Evolutionary conservation across 1,284 basidiomycete species (phyloP), one percentile per base, ranked within the genome.

Genomic region (Ustilago loliicola): DNA sequence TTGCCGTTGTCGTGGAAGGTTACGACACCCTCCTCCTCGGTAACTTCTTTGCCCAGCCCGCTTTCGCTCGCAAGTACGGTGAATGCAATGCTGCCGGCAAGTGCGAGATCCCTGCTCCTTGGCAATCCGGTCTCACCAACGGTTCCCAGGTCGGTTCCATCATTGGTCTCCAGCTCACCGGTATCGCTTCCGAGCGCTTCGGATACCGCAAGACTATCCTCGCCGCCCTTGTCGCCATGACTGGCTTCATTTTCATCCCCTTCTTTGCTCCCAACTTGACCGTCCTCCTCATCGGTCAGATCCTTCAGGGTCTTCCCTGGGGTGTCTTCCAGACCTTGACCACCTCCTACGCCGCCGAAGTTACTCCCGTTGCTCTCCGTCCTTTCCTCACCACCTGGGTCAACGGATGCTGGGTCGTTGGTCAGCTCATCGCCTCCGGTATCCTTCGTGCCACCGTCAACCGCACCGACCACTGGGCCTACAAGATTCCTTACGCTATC

Each of bases 351-450:
- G 89, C 89, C 19, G 86, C 87, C 38, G 89, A 90, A 57, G 86
- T 90, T 36, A 87, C 87, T 34, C 89, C 89, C 2, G 88, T 88
- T 48, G 83, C 85, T 13, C 84, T 89, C 1, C 87, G 89, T 36
- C 86, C 85, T 21, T 88, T 88, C 80, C 83, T 89, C 17, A 89
- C 88, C 32, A 87, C 88, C 52, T 89, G 87, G 80, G 87, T 89
- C 66, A 88, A 88, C 83, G 85, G 88, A 67, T 88, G 88, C 82
- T 89, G 88, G 88, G 89, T 83, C 32, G 70, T 86, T n/a, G 85
- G 85, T 8, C 83, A 84, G 59, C 59, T 85, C 48, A 66, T 89
- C 53, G 86, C 86, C n/a, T 87, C 87, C 0, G 89, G 88, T 56
- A 87, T 89, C 29, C 85, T 89, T 15, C 82, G 82, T 27, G 88